Base-by-base conservation (phyloP, 371 early-diverging fungal species). In the Mucor velutinosus region DNA sequence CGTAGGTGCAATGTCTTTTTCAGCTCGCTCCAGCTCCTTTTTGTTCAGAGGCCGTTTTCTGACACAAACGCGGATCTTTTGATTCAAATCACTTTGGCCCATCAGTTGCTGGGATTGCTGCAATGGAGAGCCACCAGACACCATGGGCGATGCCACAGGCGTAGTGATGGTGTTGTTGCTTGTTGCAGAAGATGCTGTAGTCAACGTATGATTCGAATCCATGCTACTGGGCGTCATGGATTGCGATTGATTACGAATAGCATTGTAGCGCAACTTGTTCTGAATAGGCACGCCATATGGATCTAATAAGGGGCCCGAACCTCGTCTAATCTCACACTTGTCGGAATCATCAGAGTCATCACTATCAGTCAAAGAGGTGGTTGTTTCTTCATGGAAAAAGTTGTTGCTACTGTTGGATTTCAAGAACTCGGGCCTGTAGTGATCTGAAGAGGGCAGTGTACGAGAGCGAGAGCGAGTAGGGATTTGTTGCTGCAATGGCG, bases 61-160 rank as follows among this genome's bases (percentile, higher is more conserved):
- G 35, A 97, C 96, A 71, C 97, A 97, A 30, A 97, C 97, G 49
- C 95, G 90, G 67, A 97, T 97, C 65, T 90, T 85, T 59, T 92
- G 92, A 56, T 74, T 81, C 65, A 90, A 68, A 43, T 87, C 87
- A 30, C 78, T 70, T 45, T 66, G 70, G 5, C 62, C 58, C 17
- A 57, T 55, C n/a, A 41, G 47, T 21, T 58, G 65, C 14, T 65
- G 65, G 7, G 39, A 55, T 19, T 66, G 67, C 17, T 60, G 67
- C 32, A 60, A 33, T 15, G 67, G 56, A 27, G 33, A 51, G 23
- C 21, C 25, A 19, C 30, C 35, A n/a, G 45, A 27, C 3, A 49
- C 29, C 12, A 61, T 27, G 17, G 62, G 47, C 6, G 62, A 41
- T 45, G 64, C 39, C 10, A n/a, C 25, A 15, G 53, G 30, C 23